Evolutionary conservation across 2,329 filamentous ascomycete species (phyloP).

Genomic region (Metarhizium brunneum): DNA sequence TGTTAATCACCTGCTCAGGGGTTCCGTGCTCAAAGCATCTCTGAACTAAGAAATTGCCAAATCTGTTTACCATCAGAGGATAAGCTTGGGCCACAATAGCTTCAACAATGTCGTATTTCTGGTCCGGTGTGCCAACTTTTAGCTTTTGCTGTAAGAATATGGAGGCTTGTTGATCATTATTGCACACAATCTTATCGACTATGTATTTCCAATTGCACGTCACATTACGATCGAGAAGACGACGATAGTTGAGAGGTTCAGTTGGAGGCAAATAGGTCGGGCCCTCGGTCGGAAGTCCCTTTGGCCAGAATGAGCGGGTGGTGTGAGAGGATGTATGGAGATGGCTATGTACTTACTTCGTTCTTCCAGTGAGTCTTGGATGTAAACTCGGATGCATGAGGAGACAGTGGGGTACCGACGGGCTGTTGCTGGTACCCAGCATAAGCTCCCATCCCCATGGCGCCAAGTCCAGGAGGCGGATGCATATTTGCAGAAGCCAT

Average conservation of each 20-base stretch:
- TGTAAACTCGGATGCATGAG: conserved; percentile 67
- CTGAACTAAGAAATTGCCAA: conserved; percentile 96
- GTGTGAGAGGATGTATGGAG: background rate
- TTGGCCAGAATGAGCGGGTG: conserved; percentile 7
- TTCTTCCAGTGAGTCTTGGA: conserved; percentile 45
- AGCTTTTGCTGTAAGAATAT: conserved; percentile 99
- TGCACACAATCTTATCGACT: conserved; percentile 98
- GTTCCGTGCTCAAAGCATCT: conserved; percentile 98
- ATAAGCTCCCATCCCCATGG: conserved; percentile 34
- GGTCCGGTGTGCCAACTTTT: conserved; percentile 87
- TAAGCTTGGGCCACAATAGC: conserved; percentile 93
- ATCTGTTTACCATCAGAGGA: conserved; percentile 94
- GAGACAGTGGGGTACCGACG: conserved; percentile 58
- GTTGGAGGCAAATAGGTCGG: conserved; percentile 78
- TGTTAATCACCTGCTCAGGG: conserved; percentile 86
- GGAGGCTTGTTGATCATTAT: conserved; percentile 97
- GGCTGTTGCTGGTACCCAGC: conserved; percentile 45
- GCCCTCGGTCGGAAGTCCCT: conserved; percentile 37
- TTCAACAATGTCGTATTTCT: conserved; percentile 96
- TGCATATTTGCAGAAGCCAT: conserved; percentile 24
- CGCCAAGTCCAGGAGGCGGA: conserved; percentile 24
- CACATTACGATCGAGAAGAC: conserved; percentile 87
- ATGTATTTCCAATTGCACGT: conserved; percentile 99
- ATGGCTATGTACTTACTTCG: conserved; percentile 32
- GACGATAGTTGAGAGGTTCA: conserved; percentile 93